A percentile compares a stretch with the other conserved stretches of the same genome.
Conservation (phyloP, 208 protist species). For the Trypanosoma vivax region DNA sequence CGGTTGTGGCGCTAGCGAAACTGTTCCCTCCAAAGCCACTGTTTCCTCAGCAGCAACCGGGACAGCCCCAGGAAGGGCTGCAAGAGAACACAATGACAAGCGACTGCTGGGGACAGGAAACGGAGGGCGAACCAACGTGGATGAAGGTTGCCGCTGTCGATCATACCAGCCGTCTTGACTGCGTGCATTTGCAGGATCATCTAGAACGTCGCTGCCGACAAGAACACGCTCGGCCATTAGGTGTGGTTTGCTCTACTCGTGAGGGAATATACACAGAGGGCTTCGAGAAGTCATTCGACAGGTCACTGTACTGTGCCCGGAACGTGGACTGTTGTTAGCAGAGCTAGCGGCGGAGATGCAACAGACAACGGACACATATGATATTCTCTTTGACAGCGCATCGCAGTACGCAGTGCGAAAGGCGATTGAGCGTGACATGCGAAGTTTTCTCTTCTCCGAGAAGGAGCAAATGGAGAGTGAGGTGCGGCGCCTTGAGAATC, state of each 20-base stretch:
- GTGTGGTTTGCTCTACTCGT: slow-evolving; percentile 63
- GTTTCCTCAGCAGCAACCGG: neutral
- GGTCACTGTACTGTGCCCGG: slow-evolving; percentile 76
- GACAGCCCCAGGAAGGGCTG: neutral
- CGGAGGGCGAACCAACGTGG: slow-evolving; percentile 16
- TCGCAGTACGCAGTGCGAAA: slow-evolving; percentile 85
- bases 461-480: slow-evolving; percentile 69
- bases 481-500: slow-evolving; percentile 79
- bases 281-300: slow-evolving; percentile 83
- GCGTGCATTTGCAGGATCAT: slow-evolving; percentile 71
- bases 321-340: slow-evolving; percentile 74
- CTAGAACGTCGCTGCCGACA: slow-evolving; percentile 45
- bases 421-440: slow-evolving; percentile 77
- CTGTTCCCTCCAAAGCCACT: slow-evolving; percentile 35
- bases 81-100: neutral
- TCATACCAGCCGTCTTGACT: slow-evolving; percentile 59
- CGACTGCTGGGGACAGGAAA: neutral
- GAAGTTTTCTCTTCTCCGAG: slow-evolving; percentile 54
- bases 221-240: slow-evolving; percentile 56
- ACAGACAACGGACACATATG: slow-evolving; percentile 72
- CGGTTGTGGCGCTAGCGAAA: slow-evolving; percentile 24
- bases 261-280: slow-evolving; percentile 75
- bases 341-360: slow-evolving; percentile 57
- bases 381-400: slow-evolving; percentile 77
- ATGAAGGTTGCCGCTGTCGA: slow-evolving; percentile 43